A percentile compares a stretch with the other conserved stretches of the same genome.
phyloP scores from a whole-genome alignment of 345 rosid genomes.

The Microthlaspi erraticum region DNA sequence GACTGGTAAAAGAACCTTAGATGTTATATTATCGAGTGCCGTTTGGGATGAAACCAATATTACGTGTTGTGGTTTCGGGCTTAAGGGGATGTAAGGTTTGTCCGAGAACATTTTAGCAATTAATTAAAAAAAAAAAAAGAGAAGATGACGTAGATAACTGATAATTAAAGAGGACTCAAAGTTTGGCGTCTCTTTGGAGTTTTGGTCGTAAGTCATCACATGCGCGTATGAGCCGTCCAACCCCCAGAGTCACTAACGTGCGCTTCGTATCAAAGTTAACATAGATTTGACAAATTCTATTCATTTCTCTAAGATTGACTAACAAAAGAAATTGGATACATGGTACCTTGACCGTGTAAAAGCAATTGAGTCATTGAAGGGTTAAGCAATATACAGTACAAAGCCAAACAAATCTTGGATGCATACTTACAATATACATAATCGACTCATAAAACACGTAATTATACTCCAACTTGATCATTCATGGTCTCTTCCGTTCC shows the following conservation, averaged over 20 bases:
- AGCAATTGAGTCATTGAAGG: conserved; percentile 28
- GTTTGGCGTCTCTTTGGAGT: conserved; percentile 24
- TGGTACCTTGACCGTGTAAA: conserved; percentile 36
- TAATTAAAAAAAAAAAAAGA: too few relatives aligned
- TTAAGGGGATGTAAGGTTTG: too few relatives aligned
- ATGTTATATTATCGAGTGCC: too few relatives aligned
- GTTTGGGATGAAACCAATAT: too few relatives aligned
- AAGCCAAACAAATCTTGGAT: conserved; percentile 17
- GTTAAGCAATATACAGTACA: conserved; percentile 27
- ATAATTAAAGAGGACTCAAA: conserved; percentile 33
- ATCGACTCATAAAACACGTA: conserved; percentile 23
- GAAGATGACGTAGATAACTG: background rate
- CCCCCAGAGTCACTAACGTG: conserved; percentile 35
- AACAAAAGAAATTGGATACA: background rate
- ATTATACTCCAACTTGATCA: conserved; percentile 20
- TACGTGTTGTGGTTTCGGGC: too few relatives aligned
- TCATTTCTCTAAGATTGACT: background rate
- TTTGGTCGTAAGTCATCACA: conserved; percentile 32
- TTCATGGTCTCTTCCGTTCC: conserved; percentile 17
- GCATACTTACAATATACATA: conserved; percentile 17
- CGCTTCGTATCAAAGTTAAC: conserved; percentile 31
- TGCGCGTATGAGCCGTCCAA: conserved; percentile 39
- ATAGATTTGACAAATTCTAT: conserved; percentile 22
- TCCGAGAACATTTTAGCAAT: too few relatives aligned
- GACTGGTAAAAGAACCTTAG: too few relatives aligned